These are phyloP conservation scores for Trichoderma semiorbis DNA, from an alignment of 2,329 filamentous ascomycete genomes.

Conservation along the genomic window DNA sequence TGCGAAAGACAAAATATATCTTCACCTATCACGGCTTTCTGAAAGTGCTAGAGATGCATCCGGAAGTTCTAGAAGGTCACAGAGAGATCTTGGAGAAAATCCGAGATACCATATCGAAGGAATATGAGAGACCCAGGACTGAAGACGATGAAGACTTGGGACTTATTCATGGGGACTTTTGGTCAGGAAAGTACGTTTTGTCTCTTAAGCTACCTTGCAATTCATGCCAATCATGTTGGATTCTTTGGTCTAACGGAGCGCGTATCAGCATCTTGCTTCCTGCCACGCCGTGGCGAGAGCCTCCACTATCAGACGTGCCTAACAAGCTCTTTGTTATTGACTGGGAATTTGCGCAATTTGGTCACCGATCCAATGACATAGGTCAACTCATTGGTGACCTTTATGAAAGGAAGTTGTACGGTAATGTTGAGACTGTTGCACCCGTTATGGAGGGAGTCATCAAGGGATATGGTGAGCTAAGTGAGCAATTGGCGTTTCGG, in stretches of 20 bases:
- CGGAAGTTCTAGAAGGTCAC: background rate
- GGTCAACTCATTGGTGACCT: background rate
- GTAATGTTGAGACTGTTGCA: background rate
- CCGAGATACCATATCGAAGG: background rate
- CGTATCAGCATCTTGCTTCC: background rate
- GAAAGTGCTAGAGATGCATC: background rate
- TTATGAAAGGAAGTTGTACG: background rate
- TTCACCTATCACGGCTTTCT: background rate
- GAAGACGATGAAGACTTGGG: background rate
- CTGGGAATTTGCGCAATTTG: background rate
- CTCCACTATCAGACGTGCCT: background rate
- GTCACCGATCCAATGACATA: background rate
- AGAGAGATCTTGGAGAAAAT: background rate
- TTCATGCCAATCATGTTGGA: background rate
- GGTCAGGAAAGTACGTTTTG: background rate
- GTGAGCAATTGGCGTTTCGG: background rate
- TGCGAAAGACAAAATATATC: background rate
- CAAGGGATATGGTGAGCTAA: background rate
- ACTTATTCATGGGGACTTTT: background rate
- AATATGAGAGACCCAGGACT: background rate
- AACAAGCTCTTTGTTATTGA: background rate
- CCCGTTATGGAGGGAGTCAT: background rate
- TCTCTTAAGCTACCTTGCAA: background rate
- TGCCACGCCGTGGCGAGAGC: background rate
- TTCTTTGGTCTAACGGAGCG: background rate